Conservation (phyloP, 108 stramenopile species). For the Aurantiochytrium sp. region DNA sequence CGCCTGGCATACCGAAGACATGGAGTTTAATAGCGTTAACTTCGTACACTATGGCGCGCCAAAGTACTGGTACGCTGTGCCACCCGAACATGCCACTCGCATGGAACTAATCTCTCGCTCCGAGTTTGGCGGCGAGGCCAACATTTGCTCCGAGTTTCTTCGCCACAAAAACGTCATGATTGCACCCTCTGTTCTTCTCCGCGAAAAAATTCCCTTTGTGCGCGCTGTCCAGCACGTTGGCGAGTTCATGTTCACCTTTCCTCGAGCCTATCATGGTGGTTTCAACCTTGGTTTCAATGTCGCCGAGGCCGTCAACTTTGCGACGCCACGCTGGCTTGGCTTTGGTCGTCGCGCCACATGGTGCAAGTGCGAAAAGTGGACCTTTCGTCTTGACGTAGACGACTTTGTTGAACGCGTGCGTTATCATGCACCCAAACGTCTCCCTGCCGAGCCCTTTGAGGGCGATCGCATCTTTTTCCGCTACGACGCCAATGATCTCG, state of each 20-base stretch:
- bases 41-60: constrained; percentile 92
- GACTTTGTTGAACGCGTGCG: constrained; percentile 2
- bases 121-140: constrained; percentile 54
- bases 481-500: neutral
- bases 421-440: neutral
- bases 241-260: constrained; percentile 91
- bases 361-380: constrained; percentile 72
- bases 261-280: constrained; percentile 89
- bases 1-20: constrained; percentile 88
- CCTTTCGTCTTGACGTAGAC: neutral
- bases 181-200: constrained; percentile 69
- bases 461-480: neutral
- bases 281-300: constrained; percentile 96
- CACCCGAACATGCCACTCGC: constrained; percentile 63
- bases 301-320: constrained; percentile 92
- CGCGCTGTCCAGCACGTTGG: constrained; percentile 85
- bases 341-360: constrained; percentile 62
- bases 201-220: constrained; percentile 79
- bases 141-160: constrained; percentile 72
- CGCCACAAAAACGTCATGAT: constrained; percentile 88
- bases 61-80: constrained; percentile 93
- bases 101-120: constrained; percentile 66
- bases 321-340: constrained; percentile 83
- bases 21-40: constrained; percentile 93
- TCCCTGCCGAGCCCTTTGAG: neutral